Percentiles rank a stretch among this genome's conserved stretches.
Conservation (phyloP, 2,329 filamentous ascomycete species). For the Trichoderma polysporum region DNA sequence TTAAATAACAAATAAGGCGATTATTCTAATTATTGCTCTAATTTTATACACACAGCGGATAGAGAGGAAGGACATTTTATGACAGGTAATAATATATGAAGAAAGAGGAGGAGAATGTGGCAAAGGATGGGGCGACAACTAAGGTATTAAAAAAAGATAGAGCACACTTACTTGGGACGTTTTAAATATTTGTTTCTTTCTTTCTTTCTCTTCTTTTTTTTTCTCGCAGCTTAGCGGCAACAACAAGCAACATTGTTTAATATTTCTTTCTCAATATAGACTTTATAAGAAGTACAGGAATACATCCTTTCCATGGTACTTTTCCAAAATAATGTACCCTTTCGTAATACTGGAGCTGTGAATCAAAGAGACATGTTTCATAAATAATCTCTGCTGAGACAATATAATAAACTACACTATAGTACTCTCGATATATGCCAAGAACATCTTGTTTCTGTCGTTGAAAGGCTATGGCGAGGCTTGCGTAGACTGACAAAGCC, state of each 20-base stretch:
- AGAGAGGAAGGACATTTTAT: background rate
- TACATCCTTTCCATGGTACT: too few relatives aligned
- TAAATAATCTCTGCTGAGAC: too few relatives aligned
- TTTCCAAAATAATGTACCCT: too few relatives aligned
- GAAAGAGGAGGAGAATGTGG: slow-evolving; percentile 4
- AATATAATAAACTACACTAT: background rate
- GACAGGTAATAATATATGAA: background rate
- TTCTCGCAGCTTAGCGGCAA: background rate
- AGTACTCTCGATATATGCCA: background rate
- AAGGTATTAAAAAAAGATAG: slow-evolving; percentile 2
- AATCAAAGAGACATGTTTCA: too few relatives aligned
- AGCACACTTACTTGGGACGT: background rate
- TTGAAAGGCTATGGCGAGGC: too few relatives aligned
- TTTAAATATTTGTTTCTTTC: background rate
- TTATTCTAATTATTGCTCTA: background rate
- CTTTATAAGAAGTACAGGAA: background rate
- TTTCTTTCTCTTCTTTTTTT: background rate
- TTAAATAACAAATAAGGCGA: slow-evolving; percentile 19
- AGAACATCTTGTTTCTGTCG: too few relatives aligned
- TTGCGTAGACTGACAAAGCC: too few relatives aligned
- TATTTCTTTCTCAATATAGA: background rate
- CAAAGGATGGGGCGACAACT: background rate
- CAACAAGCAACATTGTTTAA: background rate
- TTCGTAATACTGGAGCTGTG: too few relatives aligned
- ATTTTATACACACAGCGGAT: background rate